Evolutionary conservation across 441 rosid genomes (phyloP), one percentile per base, ranked within the genome.

Genomic region (Melastoma candidum): DNA sequence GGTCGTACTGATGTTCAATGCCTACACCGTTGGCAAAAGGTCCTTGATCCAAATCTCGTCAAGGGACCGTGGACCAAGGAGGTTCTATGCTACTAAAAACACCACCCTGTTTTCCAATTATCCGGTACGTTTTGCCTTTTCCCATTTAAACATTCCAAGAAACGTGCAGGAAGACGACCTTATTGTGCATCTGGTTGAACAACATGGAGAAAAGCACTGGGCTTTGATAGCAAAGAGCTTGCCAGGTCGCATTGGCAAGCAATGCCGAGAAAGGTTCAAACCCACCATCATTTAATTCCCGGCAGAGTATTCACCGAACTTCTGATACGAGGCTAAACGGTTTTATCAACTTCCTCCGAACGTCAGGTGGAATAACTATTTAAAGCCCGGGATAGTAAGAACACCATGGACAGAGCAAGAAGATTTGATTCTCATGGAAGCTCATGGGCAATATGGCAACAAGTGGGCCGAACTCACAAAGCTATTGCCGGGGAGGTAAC

Each of bases 221-320:
- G 64, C 78, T 5, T 62, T 65, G 27, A 75, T 78, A 12, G 70
- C 81, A 45, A 71, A 75, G 48, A 44, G 63, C 27, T 56, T 77
- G 54, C 60, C 70, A 10, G 71, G 78, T 46, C 75, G 78, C 55
- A 73, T 65, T 24, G 83, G 81, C 63, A 78, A 78, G 67, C 80
- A 78, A 64, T 78, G 80, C 17, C 69, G 83, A 55, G 84, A 76
- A 71, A 74, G 82, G 82, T 78, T 44, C 26, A 36, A 36, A 36
- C 43, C 43, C 10, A 36, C 43, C 7, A 36, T 6, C 43, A 24
- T 24, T 24, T 24, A 36, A 36, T 4, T 36, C 43, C 43, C 9
- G 0, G 10, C 10, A 10, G 10, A 36, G 7, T 36, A 36, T 36
- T 36, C 5, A 36, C 43, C 10, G 43, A 6, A 36, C 43, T 36